Evolutionary conservation across 2,329 filamentous ascomycete genomes (phyloP).

Genomic region (Fusarium acutatum): DNA sequence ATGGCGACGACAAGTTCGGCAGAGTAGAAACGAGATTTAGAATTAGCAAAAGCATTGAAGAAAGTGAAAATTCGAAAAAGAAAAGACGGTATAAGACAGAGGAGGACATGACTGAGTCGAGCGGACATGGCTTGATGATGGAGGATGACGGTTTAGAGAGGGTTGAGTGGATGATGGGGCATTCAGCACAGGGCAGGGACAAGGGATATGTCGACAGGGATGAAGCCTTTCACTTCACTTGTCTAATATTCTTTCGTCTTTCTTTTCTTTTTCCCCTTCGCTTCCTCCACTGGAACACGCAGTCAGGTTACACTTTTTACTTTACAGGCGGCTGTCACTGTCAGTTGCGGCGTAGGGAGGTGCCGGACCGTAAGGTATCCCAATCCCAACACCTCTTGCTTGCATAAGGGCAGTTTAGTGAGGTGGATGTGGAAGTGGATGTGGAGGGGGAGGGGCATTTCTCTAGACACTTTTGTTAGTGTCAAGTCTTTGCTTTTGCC

Average conservation of each 20-base stretch:
- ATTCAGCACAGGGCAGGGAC: slow-evolving; percentile 41
- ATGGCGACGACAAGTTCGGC: slow-evolving; percentile 1
- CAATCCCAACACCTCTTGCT: slow-evolving; percentile 1
- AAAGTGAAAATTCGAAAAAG: not conserved
- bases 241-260: slow-evolving; percentile 24
- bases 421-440: not conserved
- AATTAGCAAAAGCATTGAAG: not conserved
- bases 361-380: not conserved
- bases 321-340: slow-evolving; percentile 25
- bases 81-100: slow-evolving; percentile 8
- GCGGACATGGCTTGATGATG: slow-evolving; percentile 23
- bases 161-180: slow-evolving; percentile 37
- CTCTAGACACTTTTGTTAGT: not conserved
- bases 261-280: slow-evolving; percentile 26
- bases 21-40: not conserved
- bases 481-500: slow-evolving; percentile 10
- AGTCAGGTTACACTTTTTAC: not conserved
- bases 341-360: slow-evolving; percentile 34
- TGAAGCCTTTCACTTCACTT: slow-evolving; percentile 14
- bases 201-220: slow-evolving; percentile 32
- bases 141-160: slow-evolving; percentile 23
- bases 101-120: not conserved
- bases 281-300: slow-evolving; percentile 8
- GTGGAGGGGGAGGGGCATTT: not conserved
- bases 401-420: not conserved